phyloP scores from a whole-genome alignment of 1,139 yeast species.

The Fermentozyma sake region DNA sequence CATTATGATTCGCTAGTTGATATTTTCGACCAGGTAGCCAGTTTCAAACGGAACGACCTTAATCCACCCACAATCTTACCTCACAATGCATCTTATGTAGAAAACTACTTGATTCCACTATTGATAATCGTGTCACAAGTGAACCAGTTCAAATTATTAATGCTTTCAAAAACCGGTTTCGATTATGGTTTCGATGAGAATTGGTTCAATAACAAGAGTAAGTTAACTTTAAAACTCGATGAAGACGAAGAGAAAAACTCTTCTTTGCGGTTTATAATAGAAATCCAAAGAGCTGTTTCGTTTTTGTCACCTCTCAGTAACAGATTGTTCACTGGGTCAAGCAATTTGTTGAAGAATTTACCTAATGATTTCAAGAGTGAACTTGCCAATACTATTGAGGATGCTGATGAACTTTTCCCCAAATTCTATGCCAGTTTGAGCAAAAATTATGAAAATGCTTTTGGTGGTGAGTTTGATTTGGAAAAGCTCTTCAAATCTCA shows the following conservation, averaged over 20 bases:
- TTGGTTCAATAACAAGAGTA: conserved; percentile 11
- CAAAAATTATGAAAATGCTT: conserved; percentile 9
- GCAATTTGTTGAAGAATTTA: conserved; percentile 15
- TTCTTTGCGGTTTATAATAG: conserved; percentile 16
- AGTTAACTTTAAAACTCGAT: conserved; percentile 4
- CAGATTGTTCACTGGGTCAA: conserved; percentile 21
- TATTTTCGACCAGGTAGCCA: conserved; percentile 7
- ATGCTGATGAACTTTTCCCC: conserved; percentile 29
- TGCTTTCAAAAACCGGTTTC: conserved; percentile 8
- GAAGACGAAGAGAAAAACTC: conserved; percentile 6
- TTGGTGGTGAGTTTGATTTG: conserved; percentile 7
- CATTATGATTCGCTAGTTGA: conserved; percentile 2
- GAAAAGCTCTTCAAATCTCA: conserved; percentile 16
- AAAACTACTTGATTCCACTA: conserved; percentile 25
- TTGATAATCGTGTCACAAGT: conserved; percentile 22
- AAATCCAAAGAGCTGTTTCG: conserved; percentile 20
- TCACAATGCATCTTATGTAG: conserved; percentile 13
- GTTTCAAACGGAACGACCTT: conserved; percentile 4
- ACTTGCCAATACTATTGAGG: conserved; percentile 19
- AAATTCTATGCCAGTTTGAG: conserved; percentile 19
- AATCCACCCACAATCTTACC: conserved; percentile 16
- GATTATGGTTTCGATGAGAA: conserved; percentile 13
- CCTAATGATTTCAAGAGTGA: conserved; percentile 20
- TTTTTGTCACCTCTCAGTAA: conserved; percentile 14
- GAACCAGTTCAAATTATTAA: conserved; percentile 13